Base-by-base conservation (phyloP, 176 grass and related monocot genomes). In the Eleusine indica region DNA sequence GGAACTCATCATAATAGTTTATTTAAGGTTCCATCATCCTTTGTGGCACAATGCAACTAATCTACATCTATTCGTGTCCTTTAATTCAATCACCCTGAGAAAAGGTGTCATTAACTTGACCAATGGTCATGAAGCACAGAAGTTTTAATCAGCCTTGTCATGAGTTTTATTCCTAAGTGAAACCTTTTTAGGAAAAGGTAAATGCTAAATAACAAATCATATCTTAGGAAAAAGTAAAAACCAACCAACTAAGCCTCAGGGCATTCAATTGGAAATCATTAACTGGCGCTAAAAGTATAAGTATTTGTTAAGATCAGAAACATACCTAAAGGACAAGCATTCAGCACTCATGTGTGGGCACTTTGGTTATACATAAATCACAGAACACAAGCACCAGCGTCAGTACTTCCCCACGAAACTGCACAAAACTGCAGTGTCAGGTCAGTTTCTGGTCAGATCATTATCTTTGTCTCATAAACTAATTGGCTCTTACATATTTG, bases 21-120 rank as follows among this genome's bases (percentile, higher is more conserved):
- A 79, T 79, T 83, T 74, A 4, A 70, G 74, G 74, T 83, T 75
- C 74, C 38, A 39, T 75, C 75, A 87, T 87, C 60, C 49, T 90
- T 83, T 68, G 40, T 62, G 48, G 63, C 30, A 74, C 0, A 64
- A 86, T 52, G 21, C 52, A 83, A 46, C 35, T 16, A 79, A 67
- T 63, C 5, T 70, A 49, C 5, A 8, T 69, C 62, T 83, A 79
- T 83, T 87, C 88, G 37, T 53, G 69, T 46, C 42, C 48, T 83
- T 90, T 62, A 63, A 58, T 79, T 79, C 44, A 83, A 80, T 42
- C 64, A 70, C 30, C 74, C 16, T n/a, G 60, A 77, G 30, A 64
- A 53, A 83, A 79, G 43, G 69, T 79, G 68, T 9, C 6, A 32
- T 74, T 65, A 85, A 53, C 68, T 70, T 86, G 67, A 82, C 78